These are phyloP conservation scores for Lichina pygmaea DNA, from an alignment of 495 filamentous ascomycete species.

Conservation along the genomic window DNA sequence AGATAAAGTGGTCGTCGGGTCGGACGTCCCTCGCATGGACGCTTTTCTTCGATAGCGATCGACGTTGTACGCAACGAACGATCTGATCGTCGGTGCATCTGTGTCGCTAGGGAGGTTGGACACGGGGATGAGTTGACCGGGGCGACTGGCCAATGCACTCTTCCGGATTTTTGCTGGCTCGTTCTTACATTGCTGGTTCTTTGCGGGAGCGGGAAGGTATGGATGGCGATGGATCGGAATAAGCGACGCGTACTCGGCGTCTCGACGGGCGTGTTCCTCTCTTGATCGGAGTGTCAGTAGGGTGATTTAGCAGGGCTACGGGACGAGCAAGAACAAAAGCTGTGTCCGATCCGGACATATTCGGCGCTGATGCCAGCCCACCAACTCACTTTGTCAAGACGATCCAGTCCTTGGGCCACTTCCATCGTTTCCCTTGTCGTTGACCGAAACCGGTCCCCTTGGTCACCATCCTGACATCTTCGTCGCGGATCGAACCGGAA, in stretches of 20 bases:
- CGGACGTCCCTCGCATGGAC: no score
- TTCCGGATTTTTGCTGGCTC: no score
- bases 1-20: no score
- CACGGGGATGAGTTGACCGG: no score
- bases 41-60: no score
- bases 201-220: not conserved
- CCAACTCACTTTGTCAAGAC: slow-evolving; percentile 12
- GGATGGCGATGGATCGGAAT: not conserved
- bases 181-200: no score
- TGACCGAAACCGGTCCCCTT: not conserved
- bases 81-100: no score
- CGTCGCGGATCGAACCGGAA: slow-evolving; percentile 6
- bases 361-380: no score
- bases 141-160: no score
- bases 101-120: no score
- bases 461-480: slow-evolving; percentile 2
- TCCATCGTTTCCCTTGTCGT: not conserved
- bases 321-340: not conserved
- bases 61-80: no score
- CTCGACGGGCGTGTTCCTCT: not conserved
- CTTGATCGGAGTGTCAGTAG: not conserved
- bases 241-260: not conserved
- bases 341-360: not conserved
- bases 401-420: slow-evolving; percentile 15
- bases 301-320: not conserved